A percentile compares a stretch with the other conserved stretches of the same genome.
phyloP scores from a whole-genome alignment of 176 grass and related monocot species.

The Phoenix dactylifera region DNA sequence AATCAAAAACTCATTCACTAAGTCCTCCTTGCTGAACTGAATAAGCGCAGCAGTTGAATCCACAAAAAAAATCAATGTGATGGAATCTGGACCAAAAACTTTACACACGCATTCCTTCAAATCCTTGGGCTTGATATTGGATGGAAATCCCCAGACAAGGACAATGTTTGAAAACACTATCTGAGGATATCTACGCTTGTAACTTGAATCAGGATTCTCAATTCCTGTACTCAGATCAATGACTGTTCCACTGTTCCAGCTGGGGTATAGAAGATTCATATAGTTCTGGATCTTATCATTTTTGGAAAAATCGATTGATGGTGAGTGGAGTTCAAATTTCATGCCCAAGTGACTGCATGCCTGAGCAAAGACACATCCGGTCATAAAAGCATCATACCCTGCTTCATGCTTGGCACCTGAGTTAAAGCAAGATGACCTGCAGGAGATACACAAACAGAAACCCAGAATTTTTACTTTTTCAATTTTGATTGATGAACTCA shows the following conservation, averaged over 20 bases:
- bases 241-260: conserved; percentile 81
- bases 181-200: conserved; percentile 39
- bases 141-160: conserved; percentile 77
- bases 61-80: conserved; percentile 56
- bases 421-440: conserved; percentile 76
- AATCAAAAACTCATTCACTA: conserved; percentile 57
- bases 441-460: conserved; percentile 12
- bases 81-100: conserved; percentile 56
- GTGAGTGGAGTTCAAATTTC: conserved; percentile 51
- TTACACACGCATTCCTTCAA: conserved; percentile 65
- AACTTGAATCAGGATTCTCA: conserved; percentile 54
- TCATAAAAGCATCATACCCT: conserved; percentile 97
- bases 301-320: conserved; percentile 35
- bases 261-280: conserved; percentile 52
- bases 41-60: conserved; percentile 63
- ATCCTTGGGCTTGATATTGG: conserved; percentile 47
- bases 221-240: conserved; percentile 61
- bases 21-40: conserved; percentile 66
- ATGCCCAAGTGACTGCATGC: conserved; percentile 51
- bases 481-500: neutral
- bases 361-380: conserved; percentile 81
- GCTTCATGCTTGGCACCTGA: conserved; percentile 91
- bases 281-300: conserved; percentile 50
- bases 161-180: conserved; percentile 48
- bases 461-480: no score